A percentile compares a stretch with the other conserved stretches of the same genome.
These are phyloP conservation scores for Candida maesae DNA, from an alignment of 805 yeast genomes.

Conservation along the genomic window DNA sequence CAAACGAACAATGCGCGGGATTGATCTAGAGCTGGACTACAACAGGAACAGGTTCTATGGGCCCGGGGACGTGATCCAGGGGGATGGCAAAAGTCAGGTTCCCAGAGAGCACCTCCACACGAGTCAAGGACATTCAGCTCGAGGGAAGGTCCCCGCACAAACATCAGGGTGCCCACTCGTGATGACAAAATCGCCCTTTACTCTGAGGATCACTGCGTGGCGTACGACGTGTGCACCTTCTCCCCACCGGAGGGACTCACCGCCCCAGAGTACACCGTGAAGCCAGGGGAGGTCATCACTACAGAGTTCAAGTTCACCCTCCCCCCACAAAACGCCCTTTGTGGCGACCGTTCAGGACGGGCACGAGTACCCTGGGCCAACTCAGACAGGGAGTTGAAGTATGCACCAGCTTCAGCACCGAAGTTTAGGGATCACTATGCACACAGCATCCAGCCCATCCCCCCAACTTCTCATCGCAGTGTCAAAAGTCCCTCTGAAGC, in stretches of 20 bases:
- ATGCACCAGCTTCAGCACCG: not conserved
- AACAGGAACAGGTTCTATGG: not conserved
- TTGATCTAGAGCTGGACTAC: not conserved
- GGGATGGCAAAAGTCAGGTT: not conserved
- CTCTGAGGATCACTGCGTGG: not conserved
- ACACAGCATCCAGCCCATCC: not conserved
- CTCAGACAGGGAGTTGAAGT: not conserved
- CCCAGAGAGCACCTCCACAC: not conserved
- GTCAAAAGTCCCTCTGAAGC: not conserved
- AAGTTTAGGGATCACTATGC: not conserved
- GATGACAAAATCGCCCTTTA: not conserved
- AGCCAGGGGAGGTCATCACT: not conserved
- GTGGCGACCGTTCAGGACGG: not conserved
- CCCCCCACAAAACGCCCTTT: not conserved
- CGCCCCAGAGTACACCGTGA: not conserved
- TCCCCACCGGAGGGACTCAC: not conserved
- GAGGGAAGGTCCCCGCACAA: not conserved
- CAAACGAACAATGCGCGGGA: no score
- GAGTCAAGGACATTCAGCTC: not conserved
- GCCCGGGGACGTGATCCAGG: not conserved
- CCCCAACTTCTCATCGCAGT: not conserved
- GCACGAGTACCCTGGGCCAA: not conserved
- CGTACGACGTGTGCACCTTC: not conserved
- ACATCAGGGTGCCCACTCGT: not conserved
- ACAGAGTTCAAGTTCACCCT: not conserved